phyloP scores from a whole-genome alignment of 495 filamentous ascomycete species.

The Aspergillus bridgeri region DNA sequence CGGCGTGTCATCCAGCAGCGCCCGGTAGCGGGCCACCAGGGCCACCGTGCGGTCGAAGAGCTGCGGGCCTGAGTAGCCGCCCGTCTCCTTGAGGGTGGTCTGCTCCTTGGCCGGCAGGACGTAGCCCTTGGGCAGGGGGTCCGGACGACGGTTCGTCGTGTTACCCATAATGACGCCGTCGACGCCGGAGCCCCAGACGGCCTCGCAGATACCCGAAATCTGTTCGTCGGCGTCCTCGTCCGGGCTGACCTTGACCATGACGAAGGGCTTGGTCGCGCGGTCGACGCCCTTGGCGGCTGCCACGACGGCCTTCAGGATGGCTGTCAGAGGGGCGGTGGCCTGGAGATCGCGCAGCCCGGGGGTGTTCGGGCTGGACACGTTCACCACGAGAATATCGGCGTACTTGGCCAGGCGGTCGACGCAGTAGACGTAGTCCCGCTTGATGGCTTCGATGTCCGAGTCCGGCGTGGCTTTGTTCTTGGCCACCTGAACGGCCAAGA shows the following conservation, averaged over 20 bases:
- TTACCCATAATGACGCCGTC: slow-evolving; percentile 98
- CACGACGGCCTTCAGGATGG: slow-evolving; percentile 78
- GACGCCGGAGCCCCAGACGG: slow-evolving; percentile 78
- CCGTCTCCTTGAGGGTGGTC: slow-evolving; percentile 64
- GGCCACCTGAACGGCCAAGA: slow-evolving; percentile 92
- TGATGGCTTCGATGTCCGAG: slow-evolving; percentile 77
- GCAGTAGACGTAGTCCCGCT: slow-evolving; percentile 80
- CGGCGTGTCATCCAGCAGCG: slow-evolving; percentile 58
- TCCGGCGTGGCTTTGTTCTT: slow-evolving; percentile 92
- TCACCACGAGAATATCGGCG: slow-evolving; percentile 92
- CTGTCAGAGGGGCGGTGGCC: slow-evolving; percentile 72
- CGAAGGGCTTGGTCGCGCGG: slow-evolving; percentile 69
- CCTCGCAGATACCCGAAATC: slow-evolving; percentile 81
- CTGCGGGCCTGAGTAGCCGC: slow-evolving; percentile 87
- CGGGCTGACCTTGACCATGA: slow-evolving; percentile 97
- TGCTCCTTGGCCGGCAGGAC: slow-evolving; percentile 64
- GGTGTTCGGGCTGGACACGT: slow-evolving; percentile 94
- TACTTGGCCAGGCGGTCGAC: slow-evolving; percentile 77
- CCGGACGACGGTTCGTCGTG: slow-evolving; percentile 80
- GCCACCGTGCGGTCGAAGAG: slow-evolving; percentile 73
- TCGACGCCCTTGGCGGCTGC: slow-evolving; percentile 63
- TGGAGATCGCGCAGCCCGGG: slow-evolving; percentile 85
- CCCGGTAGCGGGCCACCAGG: slow-evolving; percentile 75
- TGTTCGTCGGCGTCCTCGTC: slow-evolving; percentile 85
- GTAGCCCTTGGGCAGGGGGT: slow-evolving; percentile 61